phyloP scores from a whole-genome alignment of 176 grass and related monocot genomes.

The Tuctoria greenei region DNA sequence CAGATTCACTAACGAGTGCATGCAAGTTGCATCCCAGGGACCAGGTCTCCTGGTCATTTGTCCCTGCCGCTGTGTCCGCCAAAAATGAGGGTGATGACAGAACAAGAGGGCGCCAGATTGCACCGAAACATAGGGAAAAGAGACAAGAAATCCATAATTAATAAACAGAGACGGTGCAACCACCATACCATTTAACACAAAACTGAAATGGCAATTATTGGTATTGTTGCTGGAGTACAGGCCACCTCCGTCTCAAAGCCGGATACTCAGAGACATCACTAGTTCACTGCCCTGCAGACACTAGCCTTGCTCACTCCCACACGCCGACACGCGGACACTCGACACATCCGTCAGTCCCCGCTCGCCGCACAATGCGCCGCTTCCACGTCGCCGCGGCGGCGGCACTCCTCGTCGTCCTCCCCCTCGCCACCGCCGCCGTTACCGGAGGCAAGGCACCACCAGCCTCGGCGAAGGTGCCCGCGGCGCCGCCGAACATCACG shows the following conservation, averaged over 20 bases:
- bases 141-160: neutral
- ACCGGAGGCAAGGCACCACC: slow-evolving; percentile 11
- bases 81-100: neutral
- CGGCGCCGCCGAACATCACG: slow-evolving; percentile 64
- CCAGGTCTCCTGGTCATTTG: neutral
- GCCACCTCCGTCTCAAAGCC: slow-evolving; percentile 11
- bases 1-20: neutral
- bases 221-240: neutral
- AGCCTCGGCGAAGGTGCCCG: slow-evolving; percentile 25
- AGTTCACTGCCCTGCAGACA: slow-evolving; percentile 29
- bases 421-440: slow-evolving; percentile 19
- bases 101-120: neutral
- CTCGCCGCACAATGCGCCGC: slow-evolving; percentile 37
- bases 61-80: neutral
- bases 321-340: neutral
- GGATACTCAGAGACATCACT: neutral
- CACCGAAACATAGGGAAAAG: neutral
- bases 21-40: neutral
- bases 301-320: slow-evolving; percentile 22
- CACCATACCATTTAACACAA: slow-evolving; percentile 4
- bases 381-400: slow-evolving; percentile 4
- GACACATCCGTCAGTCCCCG: neutral
- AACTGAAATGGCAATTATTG: slow-evolving; percentile 6
- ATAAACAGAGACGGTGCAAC: slow-evolving; percentile 3
- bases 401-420: slow-evolving; percentile 16